Base-by-base conservation (phyloP, 495 filamentous ascomycete genomes). In the Xylaria curta region DNA sequence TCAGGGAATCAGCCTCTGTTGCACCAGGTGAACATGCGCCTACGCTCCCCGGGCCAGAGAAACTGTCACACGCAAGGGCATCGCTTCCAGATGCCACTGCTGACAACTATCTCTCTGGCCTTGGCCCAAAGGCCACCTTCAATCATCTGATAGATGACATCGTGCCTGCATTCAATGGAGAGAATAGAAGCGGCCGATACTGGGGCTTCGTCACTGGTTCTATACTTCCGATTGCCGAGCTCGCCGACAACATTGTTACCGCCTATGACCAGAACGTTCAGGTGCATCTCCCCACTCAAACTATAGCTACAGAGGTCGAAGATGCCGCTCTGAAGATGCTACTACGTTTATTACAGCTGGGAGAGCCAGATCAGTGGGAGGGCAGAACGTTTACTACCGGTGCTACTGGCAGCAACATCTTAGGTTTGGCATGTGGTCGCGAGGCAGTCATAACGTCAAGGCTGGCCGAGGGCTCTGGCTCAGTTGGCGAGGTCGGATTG, bases 171-270 rank as follows among this genome's bases (percentile, higher is more conserved):
- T 87, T 95, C 68, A 91, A 91, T 72, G 83, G 80, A 21, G 87
- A 81, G 87, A 87, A 79, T 82, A 90, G 74, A 86, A 89, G 74
- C 78, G 85, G 86, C 1, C 80, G 80, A 71, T 98, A 97, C 84
- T 96, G 92, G 80, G 95, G 94, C 31, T 97, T 97, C 76, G 90
- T 98, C 8, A 97, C 91, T 0, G 95, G 95, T 24, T 92, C 93
- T 19, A 81, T 84, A 40, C 93, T 93, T 3, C 93, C 94, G 0
- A 89, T 93, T n/a, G 94, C 94, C 40, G 84, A 90, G 44, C 86
- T 93, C n/a, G 95, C 93, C 0, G 95, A 98, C 78, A 89, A 91
- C 75, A 81, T 97, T 15, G 94, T 94, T 61, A 90, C 88, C 10
- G 86, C 87, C 2, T 88, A 89, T 54, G 95, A 97, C 77, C 93